Evolutionary conservation across 2,329 filamentous ascomycete species (phyloP).

Genomic region (Paecilomyces variotii): DNA sequence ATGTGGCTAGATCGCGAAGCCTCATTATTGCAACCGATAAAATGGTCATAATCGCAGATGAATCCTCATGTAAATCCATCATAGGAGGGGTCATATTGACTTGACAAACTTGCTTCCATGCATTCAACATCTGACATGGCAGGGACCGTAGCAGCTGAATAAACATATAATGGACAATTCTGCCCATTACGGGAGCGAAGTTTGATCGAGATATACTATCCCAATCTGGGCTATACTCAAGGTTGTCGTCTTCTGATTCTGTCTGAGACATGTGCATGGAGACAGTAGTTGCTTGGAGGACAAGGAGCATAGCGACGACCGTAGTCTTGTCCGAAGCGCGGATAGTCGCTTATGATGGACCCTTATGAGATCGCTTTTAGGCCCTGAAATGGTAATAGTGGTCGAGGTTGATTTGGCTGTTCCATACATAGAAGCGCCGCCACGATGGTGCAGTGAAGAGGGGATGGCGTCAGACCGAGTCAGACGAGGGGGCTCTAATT

Average conservation of each 20-base stretch:
- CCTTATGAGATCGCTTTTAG: neutral
- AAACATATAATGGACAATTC: no score
- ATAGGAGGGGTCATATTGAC: neutral
- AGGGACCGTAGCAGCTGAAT: no score
- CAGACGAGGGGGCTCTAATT: no score
- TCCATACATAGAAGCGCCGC: no score
- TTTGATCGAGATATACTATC: neutral
- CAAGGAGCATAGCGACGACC: neutral
- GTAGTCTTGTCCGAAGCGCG: neutral
- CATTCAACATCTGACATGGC: no score
- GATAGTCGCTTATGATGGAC: neutral
- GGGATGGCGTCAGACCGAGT: no score
- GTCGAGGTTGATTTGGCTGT: neutral
- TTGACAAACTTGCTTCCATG: neutral
- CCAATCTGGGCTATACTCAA: neutral
- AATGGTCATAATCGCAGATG: neutral
- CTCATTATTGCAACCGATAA: neutral
- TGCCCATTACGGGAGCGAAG: no score
- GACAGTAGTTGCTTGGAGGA: neutral
- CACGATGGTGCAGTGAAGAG: no score
- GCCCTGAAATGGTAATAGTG: neutral
- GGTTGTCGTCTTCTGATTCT: neutral
- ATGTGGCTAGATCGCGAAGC: neutral
- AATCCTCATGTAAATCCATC: neutral
- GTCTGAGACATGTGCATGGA: neutral